Percentiles rank a stretch among this genome's conserved stretches.
Conservation (phyloP, 768 basidiomycete species). For the Pilatotrama ljubarskyi region DNA sequence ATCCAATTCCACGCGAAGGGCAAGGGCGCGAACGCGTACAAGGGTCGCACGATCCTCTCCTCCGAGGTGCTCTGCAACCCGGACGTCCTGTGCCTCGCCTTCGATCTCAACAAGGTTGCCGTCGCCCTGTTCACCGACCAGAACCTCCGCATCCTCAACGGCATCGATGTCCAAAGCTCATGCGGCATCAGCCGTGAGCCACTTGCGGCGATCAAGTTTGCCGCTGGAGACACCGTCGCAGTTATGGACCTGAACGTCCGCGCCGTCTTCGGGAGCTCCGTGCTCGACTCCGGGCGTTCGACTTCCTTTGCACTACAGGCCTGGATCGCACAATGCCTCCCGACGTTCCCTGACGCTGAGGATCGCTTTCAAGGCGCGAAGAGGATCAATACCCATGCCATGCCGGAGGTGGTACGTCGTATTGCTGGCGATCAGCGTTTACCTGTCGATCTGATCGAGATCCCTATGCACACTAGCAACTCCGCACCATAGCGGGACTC, state of each 20-base stretch:
- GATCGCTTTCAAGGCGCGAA: slow-evolving; percentile 43
- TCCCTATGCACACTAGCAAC: slow-evolving; percentile 14
- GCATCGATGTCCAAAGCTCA: slow-evolving; percentile 59
- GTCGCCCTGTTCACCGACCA: slow-evolving; percentile 48
- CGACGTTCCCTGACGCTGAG: slow-evolving; percentile 40
- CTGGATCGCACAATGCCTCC: slow-evolving; percentile 39
- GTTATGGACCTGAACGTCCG: slow-evolving; percentile 27
- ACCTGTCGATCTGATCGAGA: neutral
- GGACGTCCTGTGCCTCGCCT: slow-evolving; percentile 48
- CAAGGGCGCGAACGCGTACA: slow-evolving; percentile 20
- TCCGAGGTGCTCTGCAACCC: slow-evolving; percentile 46
- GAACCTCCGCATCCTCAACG: slow-evolving; percentile 45
- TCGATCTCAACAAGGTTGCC: slow-evolving; percentile 52
- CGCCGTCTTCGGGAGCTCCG: slow-evolving; percentile 19
- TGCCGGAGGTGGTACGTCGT: slow-evolving; percentile 38
- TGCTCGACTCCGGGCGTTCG: slow-evolving; percentile 13
- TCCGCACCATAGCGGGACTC: slow-evolving; percentile 22
- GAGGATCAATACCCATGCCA: slow-evolving; percentile 45
- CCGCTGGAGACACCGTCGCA: slow-evolving; percentile 16
- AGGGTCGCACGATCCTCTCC: slow-evolving; percentile 34
- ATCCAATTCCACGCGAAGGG: slow-evolving; percentile 26
- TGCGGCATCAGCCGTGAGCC: slow-evolving; percentile 37
- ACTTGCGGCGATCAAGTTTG: slow-evolving; percentile 40
- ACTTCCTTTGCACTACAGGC: slow-evolving; percentile 27
- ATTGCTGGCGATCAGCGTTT: neutral